phyloP scores from a whole-genome alignment of 2,329 filamentous ascomycete species.

The Pseudogymnoascus pannorum region DNA sequence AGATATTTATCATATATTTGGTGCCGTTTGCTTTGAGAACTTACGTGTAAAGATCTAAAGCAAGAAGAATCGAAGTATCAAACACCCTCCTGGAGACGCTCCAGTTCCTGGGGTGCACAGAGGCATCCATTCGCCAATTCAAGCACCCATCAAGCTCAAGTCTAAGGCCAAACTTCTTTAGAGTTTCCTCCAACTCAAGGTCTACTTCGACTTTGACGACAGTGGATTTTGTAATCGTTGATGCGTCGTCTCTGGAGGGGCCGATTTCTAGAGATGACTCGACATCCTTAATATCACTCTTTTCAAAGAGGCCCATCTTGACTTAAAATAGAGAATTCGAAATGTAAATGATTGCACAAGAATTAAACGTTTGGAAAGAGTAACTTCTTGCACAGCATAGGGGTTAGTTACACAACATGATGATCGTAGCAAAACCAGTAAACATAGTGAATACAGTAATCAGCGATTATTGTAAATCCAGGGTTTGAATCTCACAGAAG shows the following conservation, averaged over 20 bases:
- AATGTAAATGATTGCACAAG: neutral
- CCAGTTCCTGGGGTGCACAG: constrained; percentile 19
- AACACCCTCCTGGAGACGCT: constrained; percentile 16
- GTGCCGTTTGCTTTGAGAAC: neutral
- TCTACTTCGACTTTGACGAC: neutral
- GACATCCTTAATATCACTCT: neutral
- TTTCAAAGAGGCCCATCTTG: neutral
- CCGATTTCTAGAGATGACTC: neutral
- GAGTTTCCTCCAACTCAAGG: neutral
- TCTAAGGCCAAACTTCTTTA: neutral
- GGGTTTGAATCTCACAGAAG: neutral
- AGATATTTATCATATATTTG: neutral
- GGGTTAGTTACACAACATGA: neutral
- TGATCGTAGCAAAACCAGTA: neutral
- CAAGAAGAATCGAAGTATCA: constrained; percentile 15
- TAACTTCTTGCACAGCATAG: neutral
- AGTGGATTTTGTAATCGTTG: neutral
- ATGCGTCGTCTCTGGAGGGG: neutral
- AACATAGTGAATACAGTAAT: neutral
- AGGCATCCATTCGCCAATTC: constrained; percentile 1
- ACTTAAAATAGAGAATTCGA: neutral
- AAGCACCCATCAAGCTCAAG: neutral
- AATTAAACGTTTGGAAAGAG: neutral
- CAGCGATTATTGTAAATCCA: neutral
- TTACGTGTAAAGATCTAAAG: constrained; percentile 23